These are phyloP conservation scores for Inga oerstediana DNA, from an alignment of 306 rosid species.

Conservation along the genomic window DNA sequence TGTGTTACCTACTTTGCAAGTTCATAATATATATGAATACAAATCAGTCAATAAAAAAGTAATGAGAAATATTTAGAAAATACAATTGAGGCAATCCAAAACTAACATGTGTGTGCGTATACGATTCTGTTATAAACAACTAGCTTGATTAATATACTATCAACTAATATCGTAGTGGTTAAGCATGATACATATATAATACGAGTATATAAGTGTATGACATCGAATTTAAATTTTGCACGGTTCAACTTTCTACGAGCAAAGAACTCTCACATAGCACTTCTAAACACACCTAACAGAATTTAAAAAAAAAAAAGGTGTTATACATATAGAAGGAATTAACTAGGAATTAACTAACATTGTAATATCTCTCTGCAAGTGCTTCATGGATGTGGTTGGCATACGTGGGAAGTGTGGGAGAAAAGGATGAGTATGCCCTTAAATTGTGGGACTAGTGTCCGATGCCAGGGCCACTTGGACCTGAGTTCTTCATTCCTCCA, in stretches of 20 bases:
- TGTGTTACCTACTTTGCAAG: not conserved
- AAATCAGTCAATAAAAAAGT: not conserved
- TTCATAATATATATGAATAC: not conserved
- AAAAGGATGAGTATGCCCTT: conserved; percentile 2
- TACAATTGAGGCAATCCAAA: not conserved
- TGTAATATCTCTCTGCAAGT: not conserved
- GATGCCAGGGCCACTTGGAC: conserved; percentile 36
- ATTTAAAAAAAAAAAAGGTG: not conserved
- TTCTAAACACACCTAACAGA: not conserved
- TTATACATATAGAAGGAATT: not conserved
- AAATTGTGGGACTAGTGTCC: conserved; percentile 30
- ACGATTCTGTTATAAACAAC: not conserved
- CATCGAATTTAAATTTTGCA: not conserved
- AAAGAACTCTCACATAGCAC: not conserved
- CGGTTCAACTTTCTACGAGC: not conserved
- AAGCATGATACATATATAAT: not conserved
- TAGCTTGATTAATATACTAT: not conserved
- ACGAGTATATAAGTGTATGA: not conserved
- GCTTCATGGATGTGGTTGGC: not conserved
- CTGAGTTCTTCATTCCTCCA: conserved; percentile 44
- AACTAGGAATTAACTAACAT: not conserved
- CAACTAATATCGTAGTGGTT: not conserved
- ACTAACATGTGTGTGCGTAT: not conserved
- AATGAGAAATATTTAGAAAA: not conserved
- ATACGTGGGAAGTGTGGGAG: not conserved